Evolutionary conservation across 1,284 basidiomycete species (phyloP).

Genomic region (Sparassis latifolia): DNA sequence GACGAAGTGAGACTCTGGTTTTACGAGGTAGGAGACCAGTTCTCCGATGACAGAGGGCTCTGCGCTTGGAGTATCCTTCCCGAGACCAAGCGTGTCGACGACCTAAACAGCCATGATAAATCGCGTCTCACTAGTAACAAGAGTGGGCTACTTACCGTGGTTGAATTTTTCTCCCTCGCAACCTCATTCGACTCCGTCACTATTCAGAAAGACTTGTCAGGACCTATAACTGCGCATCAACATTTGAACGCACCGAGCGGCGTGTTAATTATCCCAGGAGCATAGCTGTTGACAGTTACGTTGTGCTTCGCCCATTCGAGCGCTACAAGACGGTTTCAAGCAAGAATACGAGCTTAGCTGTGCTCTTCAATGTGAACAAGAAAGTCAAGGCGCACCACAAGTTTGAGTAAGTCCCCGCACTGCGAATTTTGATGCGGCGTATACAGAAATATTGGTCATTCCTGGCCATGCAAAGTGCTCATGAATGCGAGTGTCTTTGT

Average conservation of each 20-base stretch:
- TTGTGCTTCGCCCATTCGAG: constrained; percentile 4
- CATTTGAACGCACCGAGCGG: constrained; percentile 1
- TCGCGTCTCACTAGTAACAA: not conserved
- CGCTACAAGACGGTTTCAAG: not conserved
- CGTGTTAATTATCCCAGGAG: constrained; percentile 9
- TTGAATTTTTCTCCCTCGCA: not conserved
- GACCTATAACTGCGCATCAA: not conserved
- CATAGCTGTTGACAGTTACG: constrained; percentile 11
- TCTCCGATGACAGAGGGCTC: constrained; percentile 5
- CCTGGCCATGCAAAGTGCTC: not conserved
- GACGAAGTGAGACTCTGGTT: constrained; percentile 11
- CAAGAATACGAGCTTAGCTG: not conserved
- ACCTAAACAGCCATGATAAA: not conserved
- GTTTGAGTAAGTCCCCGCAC: constrained; percentile 23
- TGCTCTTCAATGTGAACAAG: not conserved
- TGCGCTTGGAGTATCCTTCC: constrained; percentile 2
- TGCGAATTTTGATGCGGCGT: constrained; percentile 23
- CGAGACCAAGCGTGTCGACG: constrained; percentile 2
- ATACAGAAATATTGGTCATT: constrained; percentile 6
- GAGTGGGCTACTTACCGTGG: constrained; percentile 1
- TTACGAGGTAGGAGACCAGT: constrained; percentile 11
- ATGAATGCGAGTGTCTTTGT: not conserved
- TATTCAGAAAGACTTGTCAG: not conserved
- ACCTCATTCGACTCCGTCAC: not conserved
- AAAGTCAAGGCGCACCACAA: constrained; percentile 8